phyloP scores from a whole-genome alignment of 129 eudicot genomes.

The Flaveria trinervia region DNA sequence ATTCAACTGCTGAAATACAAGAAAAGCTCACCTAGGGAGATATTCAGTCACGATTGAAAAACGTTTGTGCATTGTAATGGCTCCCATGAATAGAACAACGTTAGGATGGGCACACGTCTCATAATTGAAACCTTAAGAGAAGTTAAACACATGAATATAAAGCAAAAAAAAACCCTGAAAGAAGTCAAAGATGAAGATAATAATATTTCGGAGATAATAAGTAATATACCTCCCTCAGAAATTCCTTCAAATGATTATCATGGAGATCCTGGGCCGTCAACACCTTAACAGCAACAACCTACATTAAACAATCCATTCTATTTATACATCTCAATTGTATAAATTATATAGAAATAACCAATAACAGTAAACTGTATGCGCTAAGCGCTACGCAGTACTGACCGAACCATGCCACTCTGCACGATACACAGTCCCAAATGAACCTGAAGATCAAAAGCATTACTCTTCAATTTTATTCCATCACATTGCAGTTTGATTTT shows the following conservation, averaged over 20 bases:
- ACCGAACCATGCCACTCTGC: constrained; percentile 99
- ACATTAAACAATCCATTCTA: constrained; percentile 7
- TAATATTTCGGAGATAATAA: background rate
- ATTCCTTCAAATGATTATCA: constrained; percentile 87
- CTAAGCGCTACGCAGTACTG: constrained; percentile 44
- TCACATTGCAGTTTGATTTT: constrained; percentile 18
- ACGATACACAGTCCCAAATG: constrained; percentile 97
- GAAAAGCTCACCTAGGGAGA: constrained; percentile 59
- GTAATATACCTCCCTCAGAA: constrained; percentile 74
- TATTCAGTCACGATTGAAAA: constrained; percentile 92
- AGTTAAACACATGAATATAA: background rate
- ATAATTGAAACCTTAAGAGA: constrained; percentile 78
- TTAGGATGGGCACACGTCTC: constrained; percentile 95
- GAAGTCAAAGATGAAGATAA: background rate
- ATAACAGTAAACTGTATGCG: constrained; percentile 8
- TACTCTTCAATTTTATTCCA: constrained; percentile 7
- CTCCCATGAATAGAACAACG: constrained; percentile 98
- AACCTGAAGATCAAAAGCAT: constrained; percentile 46
- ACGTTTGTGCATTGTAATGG: constrained; percentile 86
- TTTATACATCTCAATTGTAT: background rate
- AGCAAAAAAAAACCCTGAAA: background rate
- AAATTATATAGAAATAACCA: background rate
- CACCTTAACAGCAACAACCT: constrained; percentile 97
- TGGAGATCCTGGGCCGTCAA: constrained; percentile 74
- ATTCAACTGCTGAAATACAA: background rate